Percentiles rank a stretch among this genome's conserved stretches.
Conservation (phyloP, 352 stramenopile genomes). For the Phytopythium mirpurense region DNA sequence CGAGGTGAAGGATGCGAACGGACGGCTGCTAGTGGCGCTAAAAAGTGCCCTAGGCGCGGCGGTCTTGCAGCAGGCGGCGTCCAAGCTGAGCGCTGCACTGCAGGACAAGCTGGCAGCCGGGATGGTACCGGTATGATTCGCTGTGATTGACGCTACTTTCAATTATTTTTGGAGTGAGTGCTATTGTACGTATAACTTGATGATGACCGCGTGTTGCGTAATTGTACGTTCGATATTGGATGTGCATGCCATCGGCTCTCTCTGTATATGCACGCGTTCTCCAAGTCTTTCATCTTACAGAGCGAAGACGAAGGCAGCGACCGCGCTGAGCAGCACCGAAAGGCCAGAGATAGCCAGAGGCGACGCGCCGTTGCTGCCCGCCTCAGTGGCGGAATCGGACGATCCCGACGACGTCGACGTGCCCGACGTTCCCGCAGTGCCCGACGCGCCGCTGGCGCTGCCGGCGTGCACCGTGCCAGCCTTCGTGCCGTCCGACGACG, state of each 20-base stretch:
- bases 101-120: slow-evolving; percentile 50
- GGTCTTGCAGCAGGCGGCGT: slow-evolving; percentile 15
- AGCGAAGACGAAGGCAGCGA: slow-evolving; percentile 1
- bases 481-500: slow-evolving; percentile 12
- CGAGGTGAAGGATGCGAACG: slow-evolving; percentile 61
- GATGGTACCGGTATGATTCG: slow-evolving; percentile 15
- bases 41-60: slow-evolving; percentile 14
- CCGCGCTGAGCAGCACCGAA: slow-evolving; percentile 24
- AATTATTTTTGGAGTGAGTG: background rate
- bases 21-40: slow-evolving; percentile 30
- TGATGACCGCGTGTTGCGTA: too few relatives aligned
- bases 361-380: slow-evolving; percentile 5
- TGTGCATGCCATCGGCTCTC: too few relatives aligned
- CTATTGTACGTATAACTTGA: too few relatives aligned
- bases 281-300: too few relatives aligned
- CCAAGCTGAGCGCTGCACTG: slow-evolving; percentile 46
- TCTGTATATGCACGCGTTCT: too few relatives aligned
- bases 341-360: slow-evolving; percentile 8
- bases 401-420: slow-evolving; percentile 18
- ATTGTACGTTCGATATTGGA: background rate
- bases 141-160: background rate
- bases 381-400: background rate
- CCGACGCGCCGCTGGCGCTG: slow-evolving; percentile 15
- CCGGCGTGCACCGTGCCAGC: slow-evolving; percentile 9
- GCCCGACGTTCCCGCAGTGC: slow-evolving; percentile 9